Evolutionary conservation across 176 grass and related monocot genomes (phyloP).

Genomic region (Chloris gayana): DNA sequence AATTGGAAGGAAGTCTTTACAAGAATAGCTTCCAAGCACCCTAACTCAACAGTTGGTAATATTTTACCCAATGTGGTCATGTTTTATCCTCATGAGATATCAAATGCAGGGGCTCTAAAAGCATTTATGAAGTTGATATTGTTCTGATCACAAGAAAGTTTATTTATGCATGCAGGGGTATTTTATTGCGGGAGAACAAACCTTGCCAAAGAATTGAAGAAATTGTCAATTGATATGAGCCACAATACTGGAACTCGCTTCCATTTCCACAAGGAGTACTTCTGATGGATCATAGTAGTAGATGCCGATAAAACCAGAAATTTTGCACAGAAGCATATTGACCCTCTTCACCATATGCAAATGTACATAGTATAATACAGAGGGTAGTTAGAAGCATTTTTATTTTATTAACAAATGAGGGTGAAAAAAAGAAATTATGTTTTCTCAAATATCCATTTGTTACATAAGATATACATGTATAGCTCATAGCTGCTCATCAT

Average conservation of each 20-base stretch:
- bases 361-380: conserved; percentile 64
- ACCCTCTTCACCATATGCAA: conserved; percentile 50
- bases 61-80: neutral
- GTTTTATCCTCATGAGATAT: neutral
- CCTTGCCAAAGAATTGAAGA: conserved; percentile 68
- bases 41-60: conserved; percentile 74
- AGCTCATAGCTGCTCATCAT: conserved; percentile 27
- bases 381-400: conserved; percentile 40
- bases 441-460: conserved; percentile 25
- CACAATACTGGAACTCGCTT: conserved; percentile 62
- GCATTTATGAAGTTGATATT: neutral
- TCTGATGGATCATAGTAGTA: conserved; percentile 43
- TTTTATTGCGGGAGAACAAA: conserved; percentile 75
- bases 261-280: conserved; percentile 83
- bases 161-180: conserved; percentile 54
- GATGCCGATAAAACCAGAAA: conserved; percentile 23
- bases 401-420: conserved; percentile 41
- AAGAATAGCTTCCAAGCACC: conserved; percentile 69
- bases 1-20: conserved; percentile 82
- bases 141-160: conserved; percentile 24
- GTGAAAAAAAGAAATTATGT: conserved; percentile 11
- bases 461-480: conserved; percentile 37
- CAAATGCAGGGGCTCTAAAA: neutral
- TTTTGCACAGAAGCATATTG: conserved; percentile 46
- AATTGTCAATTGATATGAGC: conserved; percentile 68